Evolutionary conservation across 345 rosid species (phyloP).

Genomic region (Sisymbrium irio): DNA sequence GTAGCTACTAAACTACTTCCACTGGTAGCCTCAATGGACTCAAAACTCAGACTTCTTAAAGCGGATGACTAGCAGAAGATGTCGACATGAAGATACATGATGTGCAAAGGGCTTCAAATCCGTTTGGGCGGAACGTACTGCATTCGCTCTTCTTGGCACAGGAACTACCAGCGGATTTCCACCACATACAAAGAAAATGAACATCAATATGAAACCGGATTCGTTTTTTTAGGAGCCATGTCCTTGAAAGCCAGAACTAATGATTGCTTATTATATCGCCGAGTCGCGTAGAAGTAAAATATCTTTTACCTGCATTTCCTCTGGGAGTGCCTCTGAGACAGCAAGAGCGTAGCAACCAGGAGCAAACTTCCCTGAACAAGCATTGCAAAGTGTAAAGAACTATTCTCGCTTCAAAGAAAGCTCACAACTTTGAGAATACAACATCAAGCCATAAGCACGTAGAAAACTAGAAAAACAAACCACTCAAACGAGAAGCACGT

Average conservation of each 20-base stretch:
- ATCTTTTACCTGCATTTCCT: slow-evolving; percentile 66
- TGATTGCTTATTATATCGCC: neutral
- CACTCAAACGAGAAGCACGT: too few species aligned
- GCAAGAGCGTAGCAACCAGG: slow-evolving; percentile 89
- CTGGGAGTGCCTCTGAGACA: slow-evolving; percentile 77
- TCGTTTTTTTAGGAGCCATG: neutral
- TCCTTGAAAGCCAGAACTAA: neutral
- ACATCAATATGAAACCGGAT: neutral
- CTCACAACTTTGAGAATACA: slow-evolving; percentile 4
- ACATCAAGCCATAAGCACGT: neutral
- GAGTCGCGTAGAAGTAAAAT: neutral
- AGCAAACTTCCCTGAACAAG: slow-evolving; percentile 61
- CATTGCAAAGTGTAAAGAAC: neutral
- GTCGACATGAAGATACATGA: slow-evolving; percentile 1
- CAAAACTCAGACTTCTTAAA: neutral
- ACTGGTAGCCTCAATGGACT: neutral
- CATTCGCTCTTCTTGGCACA: slow-evolving; percentile 74
- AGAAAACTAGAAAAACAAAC: neutral
- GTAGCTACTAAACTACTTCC: neutral
- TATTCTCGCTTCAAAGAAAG: neutral
- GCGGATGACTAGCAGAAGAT: neutral
- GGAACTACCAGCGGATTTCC: slow-evolving; percentile 39
- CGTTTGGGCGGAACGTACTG: slow-evolving; percentile 78
- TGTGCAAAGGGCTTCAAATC: slow-evolving; percentile 28
- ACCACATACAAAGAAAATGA: neutral